These are phyloP conservation scores for Fagus sylvatica DNA, from an alignment of 306 rosid genomes.

Conservation along the genomic window DNA sequence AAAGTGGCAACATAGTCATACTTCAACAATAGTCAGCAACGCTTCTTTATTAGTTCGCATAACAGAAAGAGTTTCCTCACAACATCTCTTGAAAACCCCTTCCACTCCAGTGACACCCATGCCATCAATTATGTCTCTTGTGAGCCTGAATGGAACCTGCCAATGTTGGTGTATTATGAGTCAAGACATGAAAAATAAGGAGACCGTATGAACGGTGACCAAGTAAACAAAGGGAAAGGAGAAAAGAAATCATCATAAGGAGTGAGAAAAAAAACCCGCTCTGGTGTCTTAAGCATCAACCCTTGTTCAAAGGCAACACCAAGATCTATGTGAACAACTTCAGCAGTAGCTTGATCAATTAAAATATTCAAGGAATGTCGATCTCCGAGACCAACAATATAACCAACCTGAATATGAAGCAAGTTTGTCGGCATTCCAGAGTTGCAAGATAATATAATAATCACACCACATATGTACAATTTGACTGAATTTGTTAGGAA, in stretches of 20 bases:
- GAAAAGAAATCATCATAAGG: neutral
- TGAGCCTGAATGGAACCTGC: constrained; percentile 92
- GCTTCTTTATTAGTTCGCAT: constrained; percentile 97
- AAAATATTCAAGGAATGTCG: constrained; percentile 90
- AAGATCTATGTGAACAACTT: constrained; percentile 96
- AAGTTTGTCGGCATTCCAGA: constrained; percentile 2
- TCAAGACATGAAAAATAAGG: constrained; percentile 6
- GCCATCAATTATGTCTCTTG: constrained; percentile 90
- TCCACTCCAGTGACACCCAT: constrained; percentile 94
- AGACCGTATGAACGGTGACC: neutral
- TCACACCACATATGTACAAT: neutral
- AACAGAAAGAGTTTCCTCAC: constrained; percentile 92
- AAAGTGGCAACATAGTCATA: constrained; percentile 32
- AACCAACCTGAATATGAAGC: constrained; percentile 67
- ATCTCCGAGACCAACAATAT: constrained; percentile 92
- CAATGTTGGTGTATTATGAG: constrained; percentile 15
- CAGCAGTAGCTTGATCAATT: constrained; percentile 90
- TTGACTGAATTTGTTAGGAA: neutral
- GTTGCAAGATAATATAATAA: neutral
- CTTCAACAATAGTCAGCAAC: constrained; percentile 82
- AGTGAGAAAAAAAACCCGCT: constrained; percentile 54
- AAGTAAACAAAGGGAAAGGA: constrained; percentile 11
- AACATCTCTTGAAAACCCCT: constrained; percentile 96
- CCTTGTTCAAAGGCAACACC: constrained; percentile 99
- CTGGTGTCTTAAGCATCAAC: constrained; percentile 97